Conservation (phyloP, 192 early-diverging fungal species). For the Mortierella antarctica region DNA sequence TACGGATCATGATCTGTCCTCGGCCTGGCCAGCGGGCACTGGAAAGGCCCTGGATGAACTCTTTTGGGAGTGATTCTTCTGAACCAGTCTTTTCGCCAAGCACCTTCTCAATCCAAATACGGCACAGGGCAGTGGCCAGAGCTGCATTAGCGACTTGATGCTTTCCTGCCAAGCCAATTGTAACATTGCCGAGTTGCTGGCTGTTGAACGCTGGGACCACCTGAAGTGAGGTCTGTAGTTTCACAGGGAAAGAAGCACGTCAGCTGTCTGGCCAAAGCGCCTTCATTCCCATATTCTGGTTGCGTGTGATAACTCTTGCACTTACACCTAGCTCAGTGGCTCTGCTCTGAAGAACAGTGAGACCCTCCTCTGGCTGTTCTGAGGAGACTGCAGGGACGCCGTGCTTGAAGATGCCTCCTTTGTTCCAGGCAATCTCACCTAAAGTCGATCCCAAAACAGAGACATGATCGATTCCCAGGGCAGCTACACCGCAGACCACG, state of each 20-base stretch:
- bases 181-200: conserved; percentile 20
- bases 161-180: conserved; percentile 79
- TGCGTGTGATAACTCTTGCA: background rate
- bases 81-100: conserved; percentile 43
- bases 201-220: conserved; percentile 17
- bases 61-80: conserved; percentile 47
- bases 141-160: conserved; percentile 92
- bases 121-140: conserved; percentile 77
- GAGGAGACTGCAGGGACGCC: conserved; percentile 78
- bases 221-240: conserved; percentile 7
- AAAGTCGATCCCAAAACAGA: conserved; percentile 77
- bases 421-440: conserved; percentile 85
- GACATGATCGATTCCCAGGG: conserved; percentile 84
- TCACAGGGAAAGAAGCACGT: background rate
- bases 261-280: background rate
- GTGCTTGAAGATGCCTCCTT: conserved; percentile 84
- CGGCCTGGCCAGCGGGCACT: conserved; percentile 89
- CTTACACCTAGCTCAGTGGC: conserved; percentile 75
- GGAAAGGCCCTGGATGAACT: conserved; percentile 73
- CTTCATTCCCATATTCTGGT: background rate
- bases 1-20: conserved; percentile 73
- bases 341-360: conserved; percentile 73
- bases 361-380: conserved; percentile 75
- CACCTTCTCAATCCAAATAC: conserved; percentile 70
- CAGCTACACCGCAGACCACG: conserved; percentile 82